Evolutionary conservation across 805 yeast genomes (phyloP).

Genomic region (Candida patagonica): DNA sequence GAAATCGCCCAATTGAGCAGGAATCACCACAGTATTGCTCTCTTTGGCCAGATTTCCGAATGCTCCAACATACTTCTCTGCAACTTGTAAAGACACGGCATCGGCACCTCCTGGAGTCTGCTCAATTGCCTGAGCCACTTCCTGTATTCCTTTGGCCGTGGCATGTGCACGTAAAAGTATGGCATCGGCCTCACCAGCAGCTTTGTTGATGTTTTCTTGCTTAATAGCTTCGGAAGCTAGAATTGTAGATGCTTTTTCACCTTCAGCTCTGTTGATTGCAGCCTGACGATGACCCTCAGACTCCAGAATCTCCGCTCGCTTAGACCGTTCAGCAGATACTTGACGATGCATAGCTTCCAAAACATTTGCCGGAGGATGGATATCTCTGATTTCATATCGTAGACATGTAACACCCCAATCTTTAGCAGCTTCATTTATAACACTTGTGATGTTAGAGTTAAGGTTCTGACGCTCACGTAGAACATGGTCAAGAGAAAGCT

Average conservation of each 20-base stretch:
- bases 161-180: conserved; percentile 59
- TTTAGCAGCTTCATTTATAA: conserved; percentile 72
- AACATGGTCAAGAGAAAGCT: conserved; percentile 68
- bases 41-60: conserved; percentile 79
- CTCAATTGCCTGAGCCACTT: conserved; percentile 57
- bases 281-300: conserved; percentile 77
- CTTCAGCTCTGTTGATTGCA: conserved; percentile 76
- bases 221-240: conserved; percentile 67
- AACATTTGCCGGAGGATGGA: conserved; percentile 78
- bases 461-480: conserved; percentile 65
- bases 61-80: conserved; percentile 75
- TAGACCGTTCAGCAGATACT: conserved; percentile 78
- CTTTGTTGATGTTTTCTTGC: conserved; percentile 52
- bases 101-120: conserved; percentile 62
- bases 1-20: conserved; percentile 66
- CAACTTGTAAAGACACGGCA: conserved; percentile 71
- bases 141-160: conserved; percentile 59
- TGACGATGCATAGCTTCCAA: conserved; percentile 88
- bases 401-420: conserved; percentile 83
- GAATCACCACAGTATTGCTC: conserved; percentile 66
- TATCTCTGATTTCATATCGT: conserved; percentile 80
- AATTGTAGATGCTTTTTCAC: conserved; percentile 60
- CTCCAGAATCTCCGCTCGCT: conserved; percentile 79
- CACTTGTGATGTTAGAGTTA: conserved; percentile 64
- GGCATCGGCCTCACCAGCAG: conserved; percentile 69